These are phyloP conservation scores for Aureobasidium melanogenum DNA, from an alignment of 2,329 filamentous ascomycete species.

Conservation along the genomic window DNA sequence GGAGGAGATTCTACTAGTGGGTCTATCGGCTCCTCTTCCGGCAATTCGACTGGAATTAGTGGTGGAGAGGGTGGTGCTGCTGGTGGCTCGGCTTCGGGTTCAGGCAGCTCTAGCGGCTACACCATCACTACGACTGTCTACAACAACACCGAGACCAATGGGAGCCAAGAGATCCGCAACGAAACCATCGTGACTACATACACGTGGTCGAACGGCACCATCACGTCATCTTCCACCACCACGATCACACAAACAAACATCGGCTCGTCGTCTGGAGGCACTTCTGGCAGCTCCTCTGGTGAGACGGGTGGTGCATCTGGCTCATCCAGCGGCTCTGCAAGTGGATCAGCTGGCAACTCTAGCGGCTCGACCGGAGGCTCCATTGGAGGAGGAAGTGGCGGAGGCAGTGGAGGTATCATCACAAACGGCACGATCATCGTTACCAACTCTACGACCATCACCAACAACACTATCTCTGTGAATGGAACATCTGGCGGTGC, in stretches of 20 bases:
- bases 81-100: not conserved
- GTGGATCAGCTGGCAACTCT: not conserved
- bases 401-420: not conserved
- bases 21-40: not conserved
- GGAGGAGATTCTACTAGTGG: conserved; percentile 8
- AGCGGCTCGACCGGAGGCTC: conserved; percentile 9
- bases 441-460: conserved; percentile 6
- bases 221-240: conserved; percentile 3
- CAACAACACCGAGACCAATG: conserved; percentile 1
- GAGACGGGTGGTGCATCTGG: not conserved
- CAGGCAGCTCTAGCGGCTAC: not conserved
- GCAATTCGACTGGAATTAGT: not conserved
- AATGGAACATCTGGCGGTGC: conserved; percentile 9
- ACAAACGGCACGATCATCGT: conserved; percentile 8
- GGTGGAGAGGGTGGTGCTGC: conserved; percentile 13
- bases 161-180: not conserved
- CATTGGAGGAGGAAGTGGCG: not conserved
- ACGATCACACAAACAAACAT: conserved; percentile 1
- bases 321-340: not conserved
- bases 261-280: conserved; percentile 1
- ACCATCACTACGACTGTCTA: conserved; percentile 1
- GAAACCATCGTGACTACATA: conserved; percentile 12
- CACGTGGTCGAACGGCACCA: conserved; percentile 11
- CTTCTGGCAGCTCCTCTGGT: conserved; percentile 18
- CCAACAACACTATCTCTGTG: not conserved